Percentiles rank a stretch among this genome's conserved stretches.
phyloP scores from a whole-genome alignment of 257 asterid species.

The Nicotiana sylvestris region DNA sequence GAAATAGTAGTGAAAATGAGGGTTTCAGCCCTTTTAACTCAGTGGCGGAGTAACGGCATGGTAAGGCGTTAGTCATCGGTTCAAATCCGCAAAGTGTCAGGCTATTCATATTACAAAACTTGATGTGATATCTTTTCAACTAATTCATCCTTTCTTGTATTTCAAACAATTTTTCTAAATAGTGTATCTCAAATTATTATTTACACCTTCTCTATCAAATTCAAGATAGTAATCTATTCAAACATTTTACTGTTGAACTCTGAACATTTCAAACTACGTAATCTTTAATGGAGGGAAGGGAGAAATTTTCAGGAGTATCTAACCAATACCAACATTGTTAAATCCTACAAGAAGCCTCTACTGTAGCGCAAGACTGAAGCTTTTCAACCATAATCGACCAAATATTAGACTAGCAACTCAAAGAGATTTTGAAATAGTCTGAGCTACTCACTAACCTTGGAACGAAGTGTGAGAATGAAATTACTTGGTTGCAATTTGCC shows the following conservation, averaged over 20 bases:
- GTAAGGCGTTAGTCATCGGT: too few relatives aligned
- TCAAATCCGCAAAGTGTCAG: too few relatives aligned
- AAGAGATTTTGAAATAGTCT: not conserved
- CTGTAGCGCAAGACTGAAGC: not conserved
- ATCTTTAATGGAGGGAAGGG: not conserved
- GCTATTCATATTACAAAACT: too few relatives aligned
- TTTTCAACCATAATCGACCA: not conserved
- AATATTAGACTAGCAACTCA: not conserved
- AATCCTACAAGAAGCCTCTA: not conserved
- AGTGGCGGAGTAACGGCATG: too few relatives aligned
- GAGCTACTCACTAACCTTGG: conserved; percentile 55
- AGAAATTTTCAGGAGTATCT: not conserved
- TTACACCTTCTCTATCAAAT: too few relatives aligned
- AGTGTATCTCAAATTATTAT: too few relatives aligned
- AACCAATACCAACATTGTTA: not conserved
- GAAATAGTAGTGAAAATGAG: too few relatives aligned
- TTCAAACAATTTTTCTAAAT: too few relatives aligned
- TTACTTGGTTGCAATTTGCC: conserved; percentile 51
- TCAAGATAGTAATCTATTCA: not conserved
- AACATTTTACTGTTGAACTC: not conserved
- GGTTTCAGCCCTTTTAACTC: too few relatives aligned
- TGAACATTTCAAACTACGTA: not conserved
- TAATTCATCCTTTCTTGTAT: too few relatives aligned
- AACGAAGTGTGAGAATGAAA: conserved; percentile 79
- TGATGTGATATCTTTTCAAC: too few relatives aligned